Percentiles rank a stretch among this genome's conserved stretches.
Evolutionary conservation across 2,329 filamentous ascomycete species (phyloP).

Genomic region (Phoma herbarum): DNA sequence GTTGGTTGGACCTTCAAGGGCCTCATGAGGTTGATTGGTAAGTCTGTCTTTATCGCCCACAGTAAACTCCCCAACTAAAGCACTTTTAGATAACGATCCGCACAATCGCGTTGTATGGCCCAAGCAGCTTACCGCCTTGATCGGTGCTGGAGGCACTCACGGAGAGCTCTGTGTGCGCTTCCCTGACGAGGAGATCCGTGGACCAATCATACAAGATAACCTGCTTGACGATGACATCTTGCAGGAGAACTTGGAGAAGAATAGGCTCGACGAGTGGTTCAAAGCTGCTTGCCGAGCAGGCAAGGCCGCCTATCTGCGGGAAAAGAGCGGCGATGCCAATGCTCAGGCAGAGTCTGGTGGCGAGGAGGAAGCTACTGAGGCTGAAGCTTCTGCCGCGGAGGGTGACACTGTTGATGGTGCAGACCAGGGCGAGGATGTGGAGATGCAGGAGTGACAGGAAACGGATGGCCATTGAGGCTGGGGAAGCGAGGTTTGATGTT

Average conservation of each 20-base stretch:
- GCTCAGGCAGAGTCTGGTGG: slow-evolving; percentile 14
- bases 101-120: slow-evolving; percentile 31
- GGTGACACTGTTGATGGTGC: slow-evolving; percentile 38
- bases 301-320: slow-evolving; percentile 42
- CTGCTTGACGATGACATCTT: slow-evolving; percentile 75
- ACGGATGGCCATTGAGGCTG: slow-evolving; percentile 13
- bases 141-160: slow-evolving; percentile 62
- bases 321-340: slow-evolving; percentile 29
- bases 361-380: slow-evolving; percentile 14
- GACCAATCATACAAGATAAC: slow-evolving; percentile 76
- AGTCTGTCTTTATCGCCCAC: slow-evolving; percentile 34
- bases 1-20: slow-evolving; percentile 73
- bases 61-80: slow-evolving; percentile 15
- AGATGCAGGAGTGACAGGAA: slow-evolving; percentile 44
- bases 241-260: slow-evolving; percentile 70
- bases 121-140: slow-evolving; percentile 33
- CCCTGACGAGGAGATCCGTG: slow-evolving; percentile 65
- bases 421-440: slow-evolving; percentile 38
- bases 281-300: slow-evolving; percentile 53
- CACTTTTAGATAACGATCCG: slow-evolving; percentile 16
- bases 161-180: slow-evolving; percentile 66
- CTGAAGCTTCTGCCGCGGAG: slow-evolving; percentile 27
- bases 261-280: slow-evolving; percentile 76
- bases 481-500: slow-evolving; percentile 19
- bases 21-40: slow-evolving; percentile 70